Conservation (phyloP, 176 grass and related monocot species). For the Aegilops sharonensis region DNA sequence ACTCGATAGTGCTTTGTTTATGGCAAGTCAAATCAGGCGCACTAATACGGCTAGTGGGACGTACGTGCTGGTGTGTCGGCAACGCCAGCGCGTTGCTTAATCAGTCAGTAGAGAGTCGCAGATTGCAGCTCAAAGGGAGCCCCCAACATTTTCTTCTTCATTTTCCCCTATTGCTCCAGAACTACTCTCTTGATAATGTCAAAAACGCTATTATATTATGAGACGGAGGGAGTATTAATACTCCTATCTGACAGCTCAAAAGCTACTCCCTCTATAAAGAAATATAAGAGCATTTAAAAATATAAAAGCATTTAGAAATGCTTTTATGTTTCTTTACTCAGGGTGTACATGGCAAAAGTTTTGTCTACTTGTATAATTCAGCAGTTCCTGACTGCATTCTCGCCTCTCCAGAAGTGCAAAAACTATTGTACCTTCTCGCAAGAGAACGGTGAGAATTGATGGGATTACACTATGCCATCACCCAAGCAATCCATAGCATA, state of each 20-base stretch:
- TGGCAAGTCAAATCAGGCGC: conserved; percentile 13
- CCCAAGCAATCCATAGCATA: neutral
- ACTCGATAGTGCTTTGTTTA: neutral
- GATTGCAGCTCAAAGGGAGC: neutral
- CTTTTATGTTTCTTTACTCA: no score
- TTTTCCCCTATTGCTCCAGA: neutral
- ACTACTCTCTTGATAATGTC: no score
- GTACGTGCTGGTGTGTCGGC: conserved; percentile 24
- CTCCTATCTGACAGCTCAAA: no score
- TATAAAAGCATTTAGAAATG: no score
- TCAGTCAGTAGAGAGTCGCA: neutral
- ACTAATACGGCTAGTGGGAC: neutral
- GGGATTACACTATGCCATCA: neutral
- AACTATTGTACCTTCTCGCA: neutral
- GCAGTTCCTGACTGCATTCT: neutral
- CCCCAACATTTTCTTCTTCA: neutral
- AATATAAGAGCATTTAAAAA: no score
- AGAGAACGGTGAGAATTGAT: neutral
- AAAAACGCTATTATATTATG: no score
- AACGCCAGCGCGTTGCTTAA: neutral
- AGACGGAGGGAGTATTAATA: no score
- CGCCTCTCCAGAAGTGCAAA: no score
- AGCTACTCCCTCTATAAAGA: no score
- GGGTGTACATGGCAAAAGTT: no score
- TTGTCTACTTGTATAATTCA: neutral